Conservation (phyloP, 129 eudicot species). For the Oenanthe sinensis region DNA sequence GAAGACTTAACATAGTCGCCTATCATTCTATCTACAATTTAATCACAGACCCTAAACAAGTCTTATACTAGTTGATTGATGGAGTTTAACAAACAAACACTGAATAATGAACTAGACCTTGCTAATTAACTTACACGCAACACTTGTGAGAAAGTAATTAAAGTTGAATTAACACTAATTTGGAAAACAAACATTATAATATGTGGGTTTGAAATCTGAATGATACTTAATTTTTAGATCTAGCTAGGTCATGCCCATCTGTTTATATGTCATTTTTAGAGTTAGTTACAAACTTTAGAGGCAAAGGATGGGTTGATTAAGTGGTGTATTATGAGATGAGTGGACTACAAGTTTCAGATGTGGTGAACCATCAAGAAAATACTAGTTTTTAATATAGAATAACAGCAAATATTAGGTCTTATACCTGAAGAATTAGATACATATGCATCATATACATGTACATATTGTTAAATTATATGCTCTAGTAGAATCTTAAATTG, state of each 20-base stretch:
- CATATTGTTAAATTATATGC: too few species aligned
- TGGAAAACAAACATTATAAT: not conserved
- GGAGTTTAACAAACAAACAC: not conserved
- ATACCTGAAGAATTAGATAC: not conserved
- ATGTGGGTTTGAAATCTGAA: slow-evolving; percentile 3
- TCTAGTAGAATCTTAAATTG: too few species aligned
- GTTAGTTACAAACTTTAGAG: slow-evolving; percentile 18
- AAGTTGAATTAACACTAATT: slow-evolving; percentile 9
- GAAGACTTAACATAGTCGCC: not conserved
- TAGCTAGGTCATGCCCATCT: slow-evolving; percentile 5
- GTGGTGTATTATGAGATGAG: slow-evolving; percentile 17
- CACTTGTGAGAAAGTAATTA: slow-evolving; percentile 5
- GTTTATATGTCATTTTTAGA: slow-evolving; percentile 9
- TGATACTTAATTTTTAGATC: not conserved
- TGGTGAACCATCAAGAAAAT: slow-evolving; percentile 13
- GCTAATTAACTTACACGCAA: slow-evolving; percentile 16
- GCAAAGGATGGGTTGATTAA: slow-evolving; percentile 26
- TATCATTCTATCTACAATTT: not conserved
- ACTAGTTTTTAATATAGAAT: not conserved
- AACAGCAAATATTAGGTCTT: not conserved
- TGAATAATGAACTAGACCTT: not conserved
- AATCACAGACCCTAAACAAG: not conserved
- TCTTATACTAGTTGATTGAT: not conserved
- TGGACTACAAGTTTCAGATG: slow-evolving; percentile 13
- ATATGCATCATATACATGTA: not conserved